These are phyloP conservation scores for Lentinula aciculospora DNA, from an alignment of 768 basidiomycete species.

Conservation along the genomic window DNA sequence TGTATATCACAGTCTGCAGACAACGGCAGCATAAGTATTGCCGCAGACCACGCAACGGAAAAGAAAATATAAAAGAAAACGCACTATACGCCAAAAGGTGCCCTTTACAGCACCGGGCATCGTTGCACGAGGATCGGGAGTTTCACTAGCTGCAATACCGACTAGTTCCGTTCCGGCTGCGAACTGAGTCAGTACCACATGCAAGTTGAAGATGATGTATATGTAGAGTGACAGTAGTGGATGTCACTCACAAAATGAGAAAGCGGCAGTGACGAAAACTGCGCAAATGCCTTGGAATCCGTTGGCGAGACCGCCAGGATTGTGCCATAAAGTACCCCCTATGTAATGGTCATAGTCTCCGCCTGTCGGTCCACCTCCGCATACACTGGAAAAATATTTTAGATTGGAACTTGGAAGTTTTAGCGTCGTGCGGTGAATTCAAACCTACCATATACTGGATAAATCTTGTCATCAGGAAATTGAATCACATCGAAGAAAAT, in stretches of 20 bases:
- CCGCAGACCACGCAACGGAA: not conserved
- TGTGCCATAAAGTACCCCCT: constrained; percentile 30
- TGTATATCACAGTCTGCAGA: constrained; percentile 35
- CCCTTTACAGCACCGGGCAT: constrained; percentile 34
- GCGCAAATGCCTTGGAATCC: constrained; percentile 36
- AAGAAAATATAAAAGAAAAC: constrained; percentile 7
- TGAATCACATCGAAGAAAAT: not conserved
- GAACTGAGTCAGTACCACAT: too few relatives aligned
- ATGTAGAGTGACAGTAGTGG: too few relatives aligned
- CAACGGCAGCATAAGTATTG: not conserved
- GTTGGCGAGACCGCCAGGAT: constrained; percentile 37
- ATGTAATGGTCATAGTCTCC: constrained; percentile 30
- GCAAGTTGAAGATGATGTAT: too few relatives aligned
- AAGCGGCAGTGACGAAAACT: constrained; percentile 36
- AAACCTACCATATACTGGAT: constrained; percentile 23
- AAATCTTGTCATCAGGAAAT: not conserved
- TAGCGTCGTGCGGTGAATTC: not conserved
- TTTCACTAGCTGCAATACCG: constrained; percentile 40
- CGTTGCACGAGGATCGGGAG: constrained; percentile 28
- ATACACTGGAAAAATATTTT: constrained; percentile 13
- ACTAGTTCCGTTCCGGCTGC: constrained; percentile 42
- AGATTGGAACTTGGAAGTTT: not conserved
- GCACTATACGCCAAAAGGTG: constrained; percentile 42
- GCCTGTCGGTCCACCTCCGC: constrained; percentile 33
- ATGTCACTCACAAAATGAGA: constrained; percentile 3